phyloP scores from a whole-genome alignment of 2,329 filamentous ascomycete genomes.

The Nectriaceae sp. region DNA sequence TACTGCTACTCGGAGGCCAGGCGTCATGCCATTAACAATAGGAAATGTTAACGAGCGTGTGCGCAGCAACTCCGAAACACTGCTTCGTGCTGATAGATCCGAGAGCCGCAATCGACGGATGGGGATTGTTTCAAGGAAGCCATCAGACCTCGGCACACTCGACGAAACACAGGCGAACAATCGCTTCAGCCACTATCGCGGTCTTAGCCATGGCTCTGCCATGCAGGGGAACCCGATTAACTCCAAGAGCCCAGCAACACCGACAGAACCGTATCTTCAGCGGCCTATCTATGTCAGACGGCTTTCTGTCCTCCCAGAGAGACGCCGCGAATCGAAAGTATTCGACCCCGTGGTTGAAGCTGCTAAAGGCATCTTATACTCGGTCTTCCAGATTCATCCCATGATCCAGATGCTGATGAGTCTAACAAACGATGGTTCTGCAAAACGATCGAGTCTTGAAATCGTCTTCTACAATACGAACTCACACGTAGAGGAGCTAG shows the following conservation, averaged over 20 bases:
- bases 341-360: constrained; percentile 64
- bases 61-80: constrained; percentile 65
- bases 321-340: constrained; percentile 61
- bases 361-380: constrained; percentile 67
- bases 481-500: constrained; percentile 65
- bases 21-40: constrained; percentile 70
- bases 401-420: constrained; percentile 67
- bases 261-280: constrained; percentile 57
- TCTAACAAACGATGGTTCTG: constrained; percentile 60
- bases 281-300: constrained; percentile 65
- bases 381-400: constrained; percentile 68
- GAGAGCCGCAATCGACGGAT: constrained; percentile 62
- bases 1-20: constrained; percentile 65
- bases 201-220: constrained; percentile 68
- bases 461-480: constrained; percentile 70
- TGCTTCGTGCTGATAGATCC: constrained; percentile 54
- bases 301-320: constrained; percentile 63
- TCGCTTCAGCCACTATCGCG: constrained; percentile 67
- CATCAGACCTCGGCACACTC: constrained; percentile 61
- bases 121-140: constrained; percentile 62
- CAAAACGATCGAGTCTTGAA: constrained; percentile 64
- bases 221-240: constrained; percentile 56
- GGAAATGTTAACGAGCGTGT: constrained; percentile 69
- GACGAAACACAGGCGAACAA: constrained; percentile 65
- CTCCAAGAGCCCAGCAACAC: constrained; percentile 58